These are phyloP conservation scores for Neofusicoccum umdonicola DNA, from an alignment of 2,329 filamentous ascomycete species.

Conservation along the genomic window DNA sequence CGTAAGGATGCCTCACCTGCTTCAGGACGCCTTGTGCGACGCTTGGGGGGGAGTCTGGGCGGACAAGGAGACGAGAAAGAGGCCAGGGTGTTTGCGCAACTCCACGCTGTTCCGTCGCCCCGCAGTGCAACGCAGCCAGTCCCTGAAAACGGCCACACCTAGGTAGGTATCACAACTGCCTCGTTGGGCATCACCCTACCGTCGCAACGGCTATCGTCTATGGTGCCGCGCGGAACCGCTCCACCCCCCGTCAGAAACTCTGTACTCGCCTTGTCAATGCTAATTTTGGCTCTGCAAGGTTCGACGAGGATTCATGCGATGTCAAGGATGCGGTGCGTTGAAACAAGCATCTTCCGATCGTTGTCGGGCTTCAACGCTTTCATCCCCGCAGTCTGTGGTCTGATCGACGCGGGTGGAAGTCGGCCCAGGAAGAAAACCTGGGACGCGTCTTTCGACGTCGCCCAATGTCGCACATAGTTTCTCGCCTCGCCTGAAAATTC, in stretches of 20 bases:
- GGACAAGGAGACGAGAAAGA: no score
- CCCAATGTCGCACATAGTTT: not conserved
- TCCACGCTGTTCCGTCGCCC: no score
- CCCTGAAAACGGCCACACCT: no score
- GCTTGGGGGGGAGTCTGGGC: no score
- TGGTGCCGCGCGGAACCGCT: not conserved
- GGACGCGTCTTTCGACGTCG: not conserved
- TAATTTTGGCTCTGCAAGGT: not conserved
- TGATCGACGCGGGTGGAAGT: constrained; percentile 1
- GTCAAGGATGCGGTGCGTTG: not conserved
- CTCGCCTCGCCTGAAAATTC: not conserved
- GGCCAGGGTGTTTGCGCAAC: no score
- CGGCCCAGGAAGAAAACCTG: not conserved
- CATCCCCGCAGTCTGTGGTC: not conserved
- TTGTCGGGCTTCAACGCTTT: not conserved
- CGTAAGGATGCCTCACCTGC: no score
- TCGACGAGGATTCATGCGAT: not conserved
- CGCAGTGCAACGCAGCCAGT: no score
- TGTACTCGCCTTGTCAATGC: not conserved
- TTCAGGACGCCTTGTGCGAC: no score
- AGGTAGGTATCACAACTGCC: not conserved
- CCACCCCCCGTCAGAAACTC: not conserved
- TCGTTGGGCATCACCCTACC: not conserved
- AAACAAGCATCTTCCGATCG: not conserved
- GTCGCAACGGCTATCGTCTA: not conserved